phyloP scores from a whole-genome alignment of 2,329 filamentous ascomycete genomes.

The Neonectria coccinea region DNA sequence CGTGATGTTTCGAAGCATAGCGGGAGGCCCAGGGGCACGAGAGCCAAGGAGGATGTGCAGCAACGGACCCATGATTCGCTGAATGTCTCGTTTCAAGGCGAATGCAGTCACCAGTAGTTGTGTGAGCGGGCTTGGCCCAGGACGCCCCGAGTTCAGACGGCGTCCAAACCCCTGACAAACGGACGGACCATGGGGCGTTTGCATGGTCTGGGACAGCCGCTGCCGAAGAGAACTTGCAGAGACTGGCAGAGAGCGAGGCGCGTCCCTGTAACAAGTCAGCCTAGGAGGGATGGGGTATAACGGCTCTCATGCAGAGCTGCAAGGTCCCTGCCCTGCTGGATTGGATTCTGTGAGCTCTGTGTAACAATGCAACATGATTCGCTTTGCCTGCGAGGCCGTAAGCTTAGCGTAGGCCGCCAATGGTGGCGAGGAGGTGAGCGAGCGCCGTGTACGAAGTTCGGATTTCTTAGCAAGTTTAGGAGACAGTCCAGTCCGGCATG shows the following conservation, averaged over 20 bases:
- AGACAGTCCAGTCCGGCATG: slow-evolving; percentile 20
- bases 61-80: slow-evolving; percentile 47
- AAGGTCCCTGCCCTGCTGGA: slow-evolving; percentile 26
- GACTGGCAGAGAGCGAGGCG: slow-evolving; percentile 1
- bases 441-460: slow-evolving; percentile 34
- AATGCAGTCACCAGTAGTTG: slow-evolving; percentile 41
- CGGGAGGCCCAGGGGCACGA: slow-evolving; percentile 50
- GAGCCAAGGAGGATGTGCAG: slow-evolving; percentile 38
- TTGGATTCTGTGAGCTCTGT: slow-evolving; percentile 28
- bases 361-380: slow-evolving; percentile 30
- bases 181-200: slow-evolving; percentile 30
- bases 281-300: slow-evolving; percentile 22
- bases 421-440: slow-evolving; percentile 39
- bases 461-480: not conserved
- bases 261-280: slow-evolving; percentile 19
- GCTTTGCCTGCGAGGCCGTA: slow-evolving; percentile 30
- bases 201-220: slow-evolving; percentile 15
- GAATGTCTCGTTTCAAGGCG: slow-evolving; percentile 46
- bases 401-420: slow-evolving; percentile 44
- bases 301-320: slow-evolving; percentile 37
- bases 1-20: slow-evolving; percentile 54
- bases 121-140: slow-evolving; percentile 40
- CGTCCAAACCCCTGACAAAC: slow-evolving; percentile 44
- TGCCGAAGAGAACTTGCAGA: slow-evolving; percentile 6
- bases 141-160: slow-evolving; percentile 36